Evolutionary conservation across 495 filamentous ascomycete genomes (phyloP).

Genomic region (Penicillium cinerascens): DNA sequence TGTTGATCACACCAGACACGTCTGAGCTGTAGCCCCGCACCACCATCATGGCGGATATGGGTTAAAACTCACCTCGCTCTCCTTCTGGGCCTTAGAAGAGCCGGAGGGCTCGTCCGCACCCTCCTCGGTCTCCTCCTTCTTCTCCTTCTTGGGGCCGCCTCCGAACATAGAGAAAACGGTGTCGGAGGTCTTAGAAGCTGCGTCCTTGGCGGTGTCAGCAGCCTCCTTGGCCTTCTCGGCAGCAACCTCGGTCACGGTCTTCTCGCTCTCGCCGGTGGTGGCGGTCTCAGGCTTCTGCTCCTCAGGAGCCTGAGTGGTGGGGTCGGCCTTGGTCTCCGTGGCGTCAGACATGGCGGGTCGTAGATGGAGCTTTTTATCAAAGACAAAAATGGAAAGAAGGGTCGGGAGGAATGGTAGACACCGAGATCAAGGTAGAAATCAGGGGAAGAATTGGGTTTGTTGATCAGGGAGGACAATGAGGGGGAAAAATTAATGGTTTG

Average conservation of each 20-base stretch:
- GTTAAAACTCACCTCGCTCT: conserved; percentile 47
- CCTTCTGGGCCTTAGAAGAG: conserved; percentile 79
- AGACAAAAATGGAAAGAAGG: background rate
- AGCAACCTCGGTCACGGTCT: conserved; percentile 38
- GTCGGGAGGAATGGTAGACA: background rate
- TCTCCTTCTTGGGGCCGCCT: conserved; percentile 76
- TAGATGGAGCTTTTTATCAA: background rate
- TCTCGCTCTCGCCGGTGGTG: conserved; percentile 35
- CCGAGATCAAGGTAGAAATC: conserved; percentile 6
- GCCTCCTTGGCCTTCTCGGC: conserved; percentile 39
- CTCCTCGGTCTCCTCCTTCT: conserved; percentile 79
- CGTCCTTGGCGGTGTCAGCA: conserved; percentile 45
- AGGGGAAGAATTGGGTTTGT: conserved; percentile 25
- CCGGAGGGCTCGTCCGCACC: conserved; percentile 76
- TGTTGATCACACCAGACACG: background rate
- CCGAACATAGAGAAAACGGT: conserved; percentile 98
- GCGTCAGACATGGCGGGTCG: conserved; percentile 44
- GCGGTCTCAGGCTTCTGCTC: conserved; percentile 37
- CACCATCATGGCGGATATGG: conserved; percentile 8
- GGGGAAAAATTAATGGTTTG: conserved; percentile 32
- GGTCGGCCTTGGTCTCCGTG: conserved; percentile 48
- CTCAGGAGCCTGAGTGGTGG: conserved; percentile 44
- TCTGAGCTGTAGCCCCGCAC: background rate
- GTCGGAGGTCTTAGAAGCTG: conserved; percentile 58
- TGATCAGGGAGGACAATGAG: conserved; percentile 25